phyloP scores from a whole-genome alignment of 176 grass and related monocot genomes.

The Musa troglodytarum region DNA sequence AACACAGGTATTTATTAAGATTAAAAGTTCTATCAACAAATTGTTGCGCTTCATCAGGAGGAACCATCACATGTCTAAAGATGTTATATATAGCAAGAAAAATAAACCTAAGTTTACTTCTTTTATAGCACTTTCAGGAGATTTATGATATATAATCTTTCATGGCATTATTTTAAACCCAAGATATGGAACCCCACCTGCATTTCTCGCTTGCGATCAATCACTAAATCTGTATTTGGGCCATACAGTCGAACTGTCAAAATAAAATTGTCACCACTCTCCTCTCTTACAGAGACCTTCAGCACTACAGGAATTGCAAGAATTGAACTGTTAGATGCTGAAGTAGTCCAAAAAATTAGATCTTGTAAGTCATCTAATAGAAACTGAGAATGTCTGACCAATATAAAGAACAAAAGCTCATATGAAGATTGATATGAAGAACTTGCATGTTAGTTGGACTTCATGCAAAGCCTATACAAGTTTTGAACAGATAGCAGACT shows the following conservation, averaged over 20 bases:
- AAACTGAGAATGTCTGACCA: background rate
- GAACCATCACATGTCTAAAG: background rate
- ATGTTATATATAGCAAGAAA: background rate
- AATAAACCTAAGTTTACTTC: too few relatives aligned
- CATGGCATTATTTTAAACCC: background rate
- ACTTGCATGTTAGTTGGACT: background rate
- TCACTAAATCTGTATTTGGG: slow-evolving; percentile 87
- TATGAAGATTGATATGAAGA: background rate
- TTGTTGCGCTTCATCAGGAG: background rate
- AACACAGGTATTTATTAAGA: background rate
- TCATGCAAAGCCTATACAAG: background rate
- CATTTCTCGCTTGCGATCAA: slow-evolving; percentile 86
- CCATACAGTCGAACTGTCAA: slow-evolving; percentile 87
- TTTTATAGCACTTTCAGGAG: too few relatives aligned
- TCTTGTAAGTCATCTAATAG: background rate
- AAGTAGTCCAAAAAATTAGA: background rate
- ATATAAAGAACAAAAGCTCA: background rate
- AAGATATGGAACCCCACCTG: slow-evolving; percentile 35
- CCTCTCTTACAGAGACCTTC: slow-evolving; percentile 64
- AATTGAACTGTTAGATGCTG: slow-evolving; percentile 3
- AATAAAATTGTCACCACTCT: slow-evolving; percentile 25
- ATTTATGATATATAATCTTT: background rate
- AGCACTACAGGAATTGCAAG: slow-evolving; percentile 47
- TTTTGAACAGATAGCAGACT: background rate
- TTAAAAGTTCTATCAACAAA: background rate